These are phyloP conservation scores for Geum urbanum DNA, from an alignment of 306 rosid genomes.

Conservation along the genomic window DNA sequence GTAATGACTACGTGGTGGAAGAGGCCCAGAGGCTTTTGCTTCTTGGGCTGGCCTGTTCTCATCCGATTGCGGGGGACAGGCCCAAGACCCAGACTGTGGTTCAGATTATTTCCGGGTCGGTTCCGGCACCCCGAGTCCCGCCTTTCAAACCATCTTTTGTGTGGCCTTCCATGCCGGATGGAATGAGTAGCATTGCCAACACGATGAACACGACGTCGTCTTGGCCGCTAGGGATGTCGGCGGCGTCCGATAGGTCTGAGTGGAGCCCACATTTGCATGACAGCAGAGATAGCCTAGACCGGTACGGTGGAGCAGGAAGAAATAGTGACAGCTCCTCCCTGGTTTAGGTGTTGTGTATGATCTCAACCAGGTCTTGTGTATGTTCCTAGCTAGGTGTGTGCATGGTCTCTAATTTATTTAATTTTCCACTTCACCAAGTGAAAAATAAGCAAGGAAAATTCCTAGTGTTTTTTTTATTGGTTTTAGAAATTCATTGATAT, in stretches of 20 bases:
- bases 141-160: conserved; percentile 65
- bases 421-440: neutral
- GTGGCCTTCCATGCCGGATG: conserved; percentile 53
- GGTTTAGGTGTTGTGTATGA: neutral
- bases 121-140: conserved; percentile 50
- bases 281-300: conserved; percentile 6
- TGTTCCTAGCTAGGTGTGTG: neutral
- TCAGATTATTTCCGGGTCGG: conserved; percentile 61
- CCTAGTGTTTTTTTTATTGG: neutral
- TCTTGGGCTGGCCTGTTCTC: conserved; percentile 68
- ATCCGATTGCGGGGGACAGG: conserved; percentile 54
- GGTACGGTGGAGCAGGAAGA: neutral
- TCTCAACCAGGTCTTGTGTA: neutral
- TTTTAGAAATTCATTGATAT: no score
- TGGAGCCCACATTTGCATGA: conserved; percentile 1
- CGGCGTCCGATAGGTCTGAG: neutral
- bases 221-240: neutral
- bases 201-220: neutral
- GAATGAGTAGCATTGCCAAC: conserved; percentile 5
- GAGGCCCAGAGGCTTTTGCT: conserved; percentile 60
- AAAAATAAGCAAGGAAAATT: neutral
- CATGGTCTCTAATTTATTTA: neutral
- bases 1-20: conserved; percentile 38
- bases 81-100: conserved; percentile 53
- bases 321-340: conserved; percentile 4